Conservation (phyloP, 2,329 filamentous ascomycete genomes). For the Alternaria viburni region DNA sequence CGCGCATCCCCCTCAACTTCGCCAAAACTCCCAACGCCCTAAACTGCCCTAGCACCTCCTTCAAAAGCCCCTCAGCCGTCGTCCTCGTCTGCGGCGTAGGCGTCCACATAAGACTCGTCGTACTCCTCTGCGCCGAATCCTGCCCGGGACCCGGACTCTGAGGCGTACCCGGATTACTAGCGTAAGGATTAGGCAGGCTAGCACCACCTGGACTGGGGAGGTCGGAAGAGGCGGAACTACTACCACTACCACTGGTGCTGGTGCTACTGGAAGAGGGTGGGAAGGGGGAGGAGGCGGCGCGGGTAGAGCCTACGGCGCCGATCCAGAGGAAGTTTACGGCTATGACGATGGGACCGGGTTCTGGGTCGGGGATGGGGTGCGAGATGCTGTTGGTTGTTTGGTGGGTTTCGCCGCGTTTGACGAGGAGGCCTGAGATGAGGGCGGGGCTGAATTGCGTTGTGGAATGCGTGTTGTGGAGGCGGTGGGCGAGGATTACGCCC, state of each 20-base stretch:
- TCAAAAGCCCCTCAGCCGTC: constrained; percentile 65
- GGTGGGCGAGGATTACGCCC: constrained; percentile 73
- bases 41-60: constrained; percentile 74
- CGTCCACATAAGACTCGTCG: constrained; percentile 43
- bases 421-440: constrained; percentile 52
- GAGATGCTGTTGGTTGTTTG: constrained; percentile 17
- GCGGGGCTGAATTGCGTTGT: constrained; percentile 44
- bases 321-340: constrained; percentile 56
- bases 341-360: constrained; percentile 43
- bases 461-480: constrained; percentile 47
- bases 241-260: not conserved
- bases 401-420: constrained; percentile 48
- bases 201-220: constrained; percentile 27
- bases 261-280: not conserved
- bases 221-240: constrained; percentile 20
- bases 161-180: constrained; percentile 7
- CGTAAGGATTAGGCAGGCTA: constrained; percentile 3
- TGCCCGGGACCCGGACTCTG: constrained; percentile 13
- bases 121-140: constrained; percentile 17
- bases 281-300: constrained; percentile 39
- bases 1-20: constrained; percentile 66
- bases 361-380: constrained; percentile 28
- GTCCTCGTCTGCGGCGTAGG: constrained; percentile 37
- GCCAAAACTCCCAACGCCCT: constrained; percentile 72
- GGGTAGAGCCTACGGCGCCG: constrained; percentile 48